Evolutionary conservation across 2,329 filamentous ascomycete species (phyloP).

Genomic region (Fusarium zealandicum): DNA sequence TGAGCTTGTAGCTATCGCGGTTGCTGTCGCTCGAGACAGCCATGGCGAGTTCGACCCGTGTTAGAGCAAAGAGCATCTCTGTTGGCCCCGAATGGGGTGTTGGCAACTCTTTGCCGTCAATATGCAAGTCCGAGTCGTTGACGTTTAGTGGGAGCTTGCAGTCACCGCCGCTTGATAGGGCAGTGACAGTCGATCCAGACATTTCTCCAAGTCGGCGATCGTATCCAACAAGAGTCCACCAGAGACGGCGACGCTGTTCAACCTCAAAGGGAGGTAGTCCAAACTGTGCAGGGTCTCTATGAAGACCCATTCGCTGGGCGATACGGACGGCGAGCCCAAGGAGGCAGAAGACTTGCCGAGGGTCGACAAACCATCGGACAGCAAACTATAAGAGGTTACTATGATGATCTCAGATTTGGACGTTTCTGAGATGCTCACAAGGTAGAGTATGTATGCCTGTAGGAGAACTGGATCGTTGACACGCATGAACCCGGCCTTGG

Average conservation of each 20-base stretch:
- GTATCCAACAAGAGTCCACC: conserved; percentile 75
- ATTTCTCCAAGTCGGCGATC: conserved; percentile 75
- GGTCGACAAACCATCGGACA: conserved; percentile 66
- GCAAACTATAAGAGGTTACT: conserved; percentile 43
- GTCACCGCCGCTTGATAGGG: conserved; percentile 60
- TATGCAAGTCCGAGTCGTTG: conserved; percentile 66
- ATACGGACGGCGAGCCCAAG: conserved; percentile 72
- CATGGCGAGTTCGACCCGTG: conserved; percentile 64
- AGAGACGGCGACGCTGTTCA: conserved; percentile 74
- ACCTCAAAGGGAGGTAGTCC: conserved; percentile 65
- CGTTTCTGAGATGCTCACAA: conserved; percentile 56
- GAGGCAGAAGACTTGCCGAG: conserved; percentile 56
- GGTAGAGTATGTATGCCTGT: conserved; percentile 72
- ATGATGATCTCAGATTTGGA: background rate
- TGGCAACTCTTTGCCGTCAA: conserved; percentile 63
- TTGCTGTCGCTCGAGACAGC: conserved; percentile 58
- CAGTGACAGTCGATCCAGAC: conserved; percentile 64
- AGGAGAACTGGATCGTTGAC: conserved; percentile 70
- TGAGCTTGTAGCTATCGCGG: conserved; percentile 46
- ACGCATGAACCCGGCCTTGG: conserved; percentile 72
- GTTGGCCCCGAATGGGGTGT: conserved; percentile 59
- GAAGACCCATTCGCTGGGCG: conserved; percentile 72
- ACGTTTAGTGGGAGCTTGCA: conserved; percentile 67
- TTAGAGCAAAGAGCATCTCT: conserved; percentile 67
- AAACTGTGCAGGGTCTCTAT: conserved; percentile 65